Conservation (phyloP, 306 rosid species). For the Lotus japonicus region DNA sequence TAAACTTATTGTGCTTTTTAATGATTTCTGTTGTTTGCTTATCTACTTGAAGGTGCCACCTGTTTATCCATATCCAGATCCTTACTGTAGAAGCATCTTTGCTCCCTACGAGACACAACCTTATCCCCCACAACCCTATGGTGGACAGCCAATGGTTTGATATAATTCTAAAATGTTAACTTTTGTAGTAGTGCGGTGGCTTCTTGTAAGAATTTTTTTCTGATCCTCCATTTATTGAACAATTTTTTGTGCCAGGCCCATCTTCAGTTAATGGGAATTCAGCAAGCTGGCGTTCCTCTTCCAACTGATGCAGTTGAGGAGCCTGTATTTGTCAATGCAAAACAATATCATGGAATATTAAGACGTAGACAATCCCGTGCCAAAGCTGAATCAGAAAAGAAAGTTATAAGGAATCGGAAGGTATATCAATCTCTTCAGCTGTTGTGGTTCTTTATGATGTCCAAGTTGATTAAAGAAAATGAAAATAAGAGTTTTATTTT, state of each 20-base stretch:
- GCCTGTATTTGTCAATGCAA: conserved; percentile 93
- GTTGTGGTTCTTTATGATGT: neutral
- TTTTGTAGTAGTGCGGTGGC: neutral
- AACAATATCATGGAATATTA: conserved; percentile 92
- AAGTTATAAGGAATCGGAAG: conserved; percentile 63
- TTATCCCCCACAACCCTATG: conserved; percentile 69
- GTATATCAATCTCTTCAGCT: conserved; percentile 25
- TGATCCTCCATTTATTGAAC: neutral
- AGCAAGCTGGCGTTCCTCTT: conserved; percentile 90
- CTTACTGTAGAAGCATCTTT: conserved; percentile 86
- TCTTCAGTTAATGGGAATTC: conserved; percentile 92
- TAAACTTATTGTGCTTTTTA: neutral
- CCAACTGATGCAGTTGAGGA: conserved; percentile 92
- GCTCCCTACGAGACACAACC: conserved; percentile 72
- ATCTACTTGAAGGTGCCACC: conserved; percentile 53
- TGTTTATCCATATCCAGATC: conserved; percentile 77
- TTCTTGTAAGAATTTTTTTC: neutral
- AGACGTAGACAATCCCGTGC: conserved; percentile 93
- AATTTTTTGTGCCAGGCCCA: conserved; percentile 48
- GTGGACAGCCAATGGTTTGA: conserved; percentile 77
- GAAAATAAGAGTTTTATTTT: neutral
- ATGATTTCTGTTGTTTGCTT: conserved; percentile 20
- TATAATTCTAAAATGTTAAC: neutral
- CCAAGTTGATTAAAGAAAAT: neutral
- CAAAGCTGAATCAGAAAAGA: conserved; percentile 86